Evolutionary conservation across 441 rosid species (phyloP).

Genomic region (Croton laevigatus): DNA sequence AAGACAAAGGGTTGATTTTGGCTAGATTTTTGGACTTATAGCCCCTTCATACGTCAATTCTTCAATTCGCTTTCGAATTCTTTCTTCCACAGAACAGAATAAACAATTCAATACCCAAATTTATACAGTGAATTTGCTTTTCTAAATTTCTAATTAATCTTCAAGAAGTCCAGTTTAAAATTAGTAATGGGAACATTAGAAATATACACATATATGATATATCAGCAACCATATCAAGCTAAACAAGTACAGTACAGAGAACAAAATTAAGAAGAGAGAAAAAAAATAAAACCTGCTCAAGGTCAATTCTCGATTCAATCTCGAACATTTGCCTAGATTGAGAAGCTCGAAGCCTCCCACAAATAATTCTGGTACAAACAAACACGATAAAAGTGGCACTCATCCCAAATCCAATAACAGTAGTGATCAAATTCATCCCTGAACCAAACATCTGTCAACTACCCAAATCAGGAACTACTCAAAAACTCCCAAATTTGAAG

Average conservation of each 20-base stretch:
- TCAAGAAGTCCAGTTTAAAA: not conserved
- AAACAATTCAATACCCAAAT: not conserved
- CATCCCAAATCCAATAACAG: constrained; percentile 59
- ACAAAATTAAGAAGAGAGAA: not conserved
- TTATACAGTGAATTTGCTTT: not conserved
- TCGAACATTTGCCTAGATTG: constrained; percentile 45
- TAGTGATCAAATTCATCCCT: constrained; percentile 50
- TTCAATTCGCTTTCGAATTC: not conserved
- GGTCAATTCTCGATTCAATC: constrained; percentile 45
- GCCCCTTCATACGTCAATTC: not conserved
- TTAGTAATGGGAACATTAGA: too few species aligned
- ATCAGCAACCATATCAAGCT: not conserved
- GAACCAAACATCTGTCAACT: constrained; percentile 40
- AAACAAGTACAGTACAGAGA: not conserved
- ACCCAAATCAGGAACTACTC: not conserved
- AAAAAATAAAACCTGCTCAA: constrained; percentile 47
- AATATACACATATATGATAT: too few species aligned
- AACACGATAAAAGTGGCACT: constrained; percentile 60
- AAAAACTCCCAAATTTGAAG: not conserved
- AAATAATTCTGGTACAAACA: constrained; percentile 55
- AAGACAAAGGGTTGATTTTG: too few species aligned
- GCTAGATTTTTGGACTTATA: too few species aligned
- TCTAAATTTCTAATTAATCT: not conserved
- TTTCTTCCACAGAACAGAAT: not conserved
- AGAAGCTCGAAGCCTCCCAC: constrained; percentile 45